Conservation (phyloP, 345 rosid genomes). For the Acer yangbiense region DNA sequence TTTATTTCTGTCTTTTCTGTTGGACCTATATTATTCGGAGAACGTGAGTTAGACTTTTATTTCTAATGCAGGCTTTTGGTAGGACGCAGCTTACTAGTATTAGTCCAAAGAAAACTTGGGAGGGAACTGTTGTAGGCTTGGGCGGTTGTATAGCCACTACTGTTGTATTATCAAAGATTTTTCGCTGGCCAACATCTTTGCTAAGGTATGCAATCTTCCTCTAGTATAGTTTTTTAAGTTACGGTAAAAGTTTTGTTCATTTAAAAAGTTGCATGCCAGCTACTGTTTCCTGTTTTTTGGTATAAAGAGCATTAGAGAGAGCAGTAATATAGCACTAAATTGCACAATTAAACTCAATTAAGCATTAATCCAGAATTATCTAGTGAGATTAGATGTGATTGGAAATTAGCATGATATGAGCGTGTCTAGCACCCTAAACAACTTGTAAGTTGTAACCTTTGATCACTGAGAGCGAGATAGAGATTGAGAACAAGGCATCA, state of each 20-base stretch:
- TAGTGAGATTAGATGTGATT: not conserved
- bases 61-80: conserved; percentile 71
- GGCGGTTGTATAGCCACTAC: conserved; percentile 80
- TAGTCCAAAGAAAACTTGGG: conserved; percentile 98
- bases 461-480: not conserved
- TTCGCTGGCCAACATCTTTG: conserved; percentile 79
- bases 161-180: conserved; percentile 52
- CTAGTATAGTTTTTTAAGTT: not conserved
- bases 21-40: not conserved
- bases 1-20: not conserved
- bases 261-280: not conserved
- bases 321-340: not conserved
- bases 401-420: not conserved
- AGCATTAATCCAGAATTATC: not conserved
- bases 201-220: conserved; percentile 54
- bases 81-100: conserved; percentile 74
- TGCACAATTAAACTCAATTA: not conserved
- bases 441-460: not conserved
- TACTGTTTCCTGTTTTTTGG: not conserved
- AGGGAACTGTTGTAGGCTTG: conserved; percentile 78
- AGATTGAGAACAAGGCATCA: not conserved
- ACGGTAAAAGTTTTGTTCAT: not conserved
- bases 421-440: not conserved
- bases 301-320: conserved; percentile 9
- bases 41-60: conserved; percentile 17